Evolutionary conservation across 106 monocot species (phyloP), one percentile per base, ranked within the genome.

Genomic region (Ottelia alismoides): DNA sequence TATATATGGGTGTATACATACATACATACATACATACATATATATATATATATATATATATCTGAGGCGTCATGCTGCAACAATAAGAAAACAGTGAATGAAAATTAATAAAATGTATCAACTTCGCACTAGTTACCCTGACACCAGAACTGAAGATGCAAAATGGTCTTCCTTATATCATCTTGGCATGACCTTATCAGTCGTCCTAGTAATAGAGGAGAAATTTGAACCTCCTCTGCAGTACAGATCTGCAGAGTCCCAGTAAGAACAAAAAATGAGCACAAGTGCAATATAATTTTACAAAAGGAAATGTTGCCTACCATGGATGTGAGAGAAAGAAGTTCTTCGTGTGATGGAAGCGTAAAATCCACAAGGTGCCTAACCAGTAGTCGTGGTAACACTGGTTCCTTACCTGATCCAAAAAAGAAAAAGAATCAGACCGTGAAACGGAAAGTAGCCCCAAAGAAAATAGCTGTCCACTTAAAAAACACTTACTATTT

Each of bases 81-180:
- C 40, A 43, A 43, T 16, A 7, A 16, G 40, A 43, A 43, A 43
- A 16, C 16, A 16, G 40, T 43, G 16, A 43, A 43, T 43, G 16
- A 16, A n/a, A n/a, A n/a, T n/a, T n/a, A n/a, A 43, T 16, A 43
- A 43, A 7, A 43, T 16, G 16, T 7, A 43, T 16, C 40, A 7
- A 43, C 16, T 43, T 43, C 40, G 16, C 16, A 7, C 16, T 16
- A 6, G 6, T 60, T 72, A 51, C 82, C 82, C 60, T 98, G 98
- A 29, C 79, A 98, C 98, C 98, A 98, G 60, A 90, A 98, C 59
- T 98, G 98, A 45, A 98, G 82, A 74, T 83, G 74, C 72, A 83
- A 70, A 47, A 98, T 64, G 27, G 65, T 73, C 57, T 79, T 98
- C 60, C 98, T 75, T 35, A 98, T 80, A 70, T 98, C 98, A 72